Evolutionary conservation across 495 filamentous ascomycete genomes (phyloP), one percentile per base, ranked within the genome.

Genomic region (Penicillium argentinense): DNA sequence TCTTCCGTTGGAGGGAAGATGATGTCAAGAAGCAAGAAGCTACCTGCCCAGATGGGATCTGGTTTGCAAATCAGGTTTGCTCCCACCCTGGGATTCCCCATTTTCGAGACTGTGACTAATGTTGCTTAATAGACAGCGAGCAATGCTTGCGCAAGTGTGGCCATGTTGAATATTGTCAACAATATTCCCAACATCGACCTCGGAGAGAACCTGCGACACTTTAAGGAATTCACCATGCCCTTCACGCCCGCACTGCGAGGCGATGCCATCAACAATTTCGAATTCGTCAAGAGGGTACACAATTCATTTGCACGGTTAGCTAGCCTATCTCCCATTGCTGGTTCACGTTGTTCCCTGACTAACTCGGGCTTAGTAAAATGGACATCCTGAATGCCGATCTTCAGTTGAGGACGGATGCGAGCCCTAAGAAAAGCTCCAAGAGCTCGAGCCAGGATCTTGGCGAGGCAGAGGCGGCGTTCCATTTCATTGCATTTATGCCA

Each of bases 1-100:
- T 95, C 4, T 92, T 86, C 56, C 79, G 84, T 47, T 89, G 83
- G 67, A 69, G 79, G 32, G 73, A 81, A 47, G 78, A 85, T 49
- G 78, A 85, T 49, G 58, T 68, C 5, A 67, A 77, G 1, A 76
- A 79, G 42, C 72, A 83, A 50, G 77, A 80, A 53, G 62, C 71
- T 9, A 75, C 58, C 29, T 87, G 84, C 48, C 85, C 87, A 0
- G 71, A 83, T 13, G 73, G 83, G 5, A 65, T 96, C 22, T 98
- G 93, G 93, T 97, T 97, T 67, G 90, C 90, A 11, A 97, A 96
- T 56, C 93, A 97, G 71, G 87, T 88, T 54, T 34, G 70, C 48
- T 18, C 5, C 9, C 34, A 9, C 24, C 9, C 34, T 32, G 19
- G 6, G 19, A 12, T 9, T 39, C 17, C 36, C 12, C 26, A 42